Evolutionary conservation across 257 asterid species (phyloP).

Genomic region (Nicotiana tomentosiformis): DNA sequence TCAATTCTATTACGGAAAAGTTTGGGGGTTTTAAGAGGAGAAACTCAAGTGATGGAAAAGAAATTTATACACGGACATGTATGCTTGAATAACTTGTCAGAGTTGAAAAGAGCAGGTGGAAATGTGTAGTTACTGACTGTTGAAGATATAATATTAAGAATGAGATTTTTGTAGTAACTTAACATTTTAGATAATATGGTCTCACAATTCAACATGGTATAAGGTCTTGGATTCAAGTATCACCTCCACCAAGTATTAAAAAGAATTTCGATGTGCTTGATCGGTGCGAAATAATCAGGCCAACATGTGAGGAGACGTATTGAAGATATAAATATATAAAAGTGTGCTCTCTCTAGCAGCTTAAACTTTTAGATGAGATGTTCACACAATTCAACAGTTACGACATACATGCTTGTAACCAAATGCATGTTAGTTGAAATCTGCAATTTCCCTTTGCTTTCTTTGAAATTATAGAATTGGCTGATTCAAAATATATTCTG

Average conservation of each 20-base stretch:
- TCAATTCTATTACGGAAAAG: not conserved
- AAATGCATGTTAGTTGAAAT: not conserved
- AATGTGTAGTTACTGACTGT: not conserved
- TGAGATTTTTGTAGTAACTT: not conserved
- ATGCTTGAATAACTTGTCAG: not conserved
- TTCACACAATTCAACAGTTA: not conserved
- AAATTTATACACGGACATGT: not conserved
- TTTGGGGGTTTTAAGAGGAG: not conserved
- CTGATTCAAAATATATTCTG: not conserved
- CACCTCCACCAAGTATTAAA: not conserved
- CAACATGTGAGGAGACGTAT: not conserved
- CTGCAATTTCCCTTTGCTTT: not conserved
- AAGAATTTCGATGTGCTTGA: not conserved
- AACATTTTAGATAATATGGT: not conserved
- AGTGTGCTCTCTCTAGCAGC: not conserved
- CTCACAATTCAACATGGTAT: not conserved
- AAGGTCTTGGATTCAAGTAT: not conserved
- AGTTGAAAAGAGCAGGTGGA: not conserved
- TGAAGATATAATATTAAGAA: not conserved
- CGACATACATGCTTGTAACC: not conserved
- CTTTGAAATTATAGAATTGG: not conserved
- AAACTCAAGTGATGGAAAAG: not conserved
- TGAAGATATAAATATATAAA: not conserved
- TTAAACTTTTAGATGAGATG: not conserved
- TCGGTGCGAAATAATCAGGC: not conserved